phyloP scores from a whole-genome alignment of 805 yeast species.

The Candida oleophila region DNA sequence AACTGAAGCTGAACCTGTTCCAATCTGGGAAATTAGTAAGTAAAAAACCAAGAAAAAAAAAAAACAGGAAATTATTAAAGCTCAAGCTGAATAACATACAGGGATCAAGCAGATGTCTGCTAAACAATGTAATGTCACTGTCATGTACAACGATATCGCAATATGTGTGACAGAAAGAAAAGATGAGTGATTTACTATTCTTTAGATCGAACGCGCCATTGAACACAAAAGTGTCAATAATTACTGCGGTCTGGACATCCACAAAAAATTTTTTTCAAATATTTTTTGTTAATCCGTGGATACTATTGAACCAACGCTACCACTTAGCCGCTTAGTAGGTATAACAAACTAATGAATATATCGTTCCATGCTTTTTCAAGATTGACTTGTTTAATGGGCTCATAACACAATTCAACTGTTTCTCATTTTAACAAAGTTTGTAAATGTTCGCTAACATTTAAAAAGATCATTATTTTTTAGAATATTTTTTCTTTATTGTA shows the following conservation, averaged over 20 bases:
- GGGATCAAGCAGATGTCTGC: slow-evolving; percentile 90
- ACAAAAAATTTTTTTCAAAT: neutral
- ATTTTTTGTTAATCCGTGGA: too few relatives aligned
- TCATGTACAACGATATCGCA: too few relatives aligned
- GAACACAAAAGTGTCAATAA: neutral
- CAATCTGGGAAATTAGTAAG: too few relatives aligned
- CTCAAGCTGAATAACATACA: slow-evolving; percentile 35
- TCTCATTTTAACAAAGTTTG: neutral
- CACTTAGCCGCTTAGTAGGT: too few relatives aligned
- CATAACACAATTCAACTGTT: neutral
- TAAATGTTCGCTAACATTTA: neutral
- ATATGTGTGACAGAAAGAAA: too few relatives aligned
- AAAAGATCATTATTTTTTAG: too few relatives aligned
- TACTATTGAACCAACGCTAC: too few relatives aligned
- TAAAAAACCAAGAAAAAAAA: too few relatives aligned
- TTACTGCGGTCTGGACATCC: neutral
- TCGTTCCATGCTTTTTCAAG: neutral
- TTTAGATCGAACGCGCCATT: neutral
- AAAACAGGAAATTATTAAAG: too few relatives aligned
- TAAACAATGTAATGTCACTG: slow-evolving; percentile 58
- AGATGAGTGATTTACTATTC: too few relatives aligned
- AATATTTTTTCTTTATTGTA: neutral
- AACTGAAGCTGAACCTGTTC: slow-evolving; percentile 75
- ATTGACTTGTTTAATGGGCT: neutral
- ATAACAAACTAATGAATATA: too few relatives aligned